A percentile compares a stretch with the other conserved stretches of the same genome.
These are phyloP conservation scores for Voacanga thouarsii DNA, from an alignment of 257 asterid genomes.

Conservation along the genomic window DNA sequence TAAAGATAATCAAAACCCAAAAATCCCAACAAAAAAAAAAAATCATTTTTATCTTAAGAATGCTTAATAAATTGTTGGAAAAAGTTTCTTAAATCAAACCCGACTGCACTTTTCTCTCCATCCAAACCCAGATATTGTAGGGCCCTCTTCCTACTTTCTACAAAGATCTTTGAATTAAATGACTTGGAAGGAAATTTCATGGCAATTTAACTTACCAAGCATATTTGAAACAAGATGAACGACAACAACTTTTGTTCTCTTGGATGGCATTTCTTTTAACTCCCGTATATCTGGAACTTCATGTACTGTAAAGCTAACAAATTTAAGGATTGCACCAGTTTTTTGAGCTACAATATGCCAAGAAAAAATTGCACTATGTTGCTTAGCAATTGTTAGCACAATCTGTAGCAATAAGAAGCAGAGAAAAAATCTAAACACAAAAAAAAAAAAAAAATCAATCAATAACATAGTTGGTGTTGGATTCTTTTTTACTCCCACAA, in stretches of 20 bases:
- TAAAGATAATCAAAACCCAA: too few species aligned
- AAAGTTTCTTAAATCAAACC: too few species aligned
- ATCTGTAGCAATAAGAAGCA: slow-evolving; percentile 48
- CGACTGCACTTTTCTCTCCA: too few species aligned
- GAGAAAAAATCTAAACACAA: not conserved
- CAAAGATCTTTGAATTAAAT: not conserved
- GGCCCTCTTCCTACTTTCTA: too few species aligned
- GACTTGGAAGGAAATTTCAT: not conserved
- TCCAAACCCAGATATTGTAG: too few species aligned
- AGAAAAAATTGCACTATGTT: slow-evolving; percentile 95
- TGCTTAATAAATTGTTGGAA: too few species aligned
- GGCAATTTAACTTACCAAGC: slow-evolving; percentile 54
- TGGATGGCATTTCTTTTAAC: slow-evolving; percentile 56
- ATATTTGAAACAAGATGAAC: slow-evolving; percentile 85
- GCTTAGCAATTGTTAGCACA: slow-evolving; percentile 80
- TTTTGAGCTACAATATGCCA: slow-evolving; percentile 98
- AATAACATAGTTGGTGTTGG: not conserved
- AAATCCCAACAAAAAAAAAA: too few species aligned
- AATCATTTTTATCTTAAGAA: too few species aligned
- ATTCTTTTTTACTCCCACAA: not conserved
- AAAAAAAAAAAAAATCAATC: too few species aligned
- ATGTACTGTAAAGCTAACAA: slow-evolving; percentile 54
- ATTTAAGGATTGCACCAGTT: slow-evolving; percentile 85
- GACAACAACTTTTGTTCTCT: slow-evolving; percentile 64
- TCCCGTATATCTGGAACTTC: slow-evolving; percentile 78